These are phyloP conservation scores for Aspergillus sp. DNA, from an alignment of 2,329 filamentous ascomycete genomes.

Conservation along the genomic window DNA sequence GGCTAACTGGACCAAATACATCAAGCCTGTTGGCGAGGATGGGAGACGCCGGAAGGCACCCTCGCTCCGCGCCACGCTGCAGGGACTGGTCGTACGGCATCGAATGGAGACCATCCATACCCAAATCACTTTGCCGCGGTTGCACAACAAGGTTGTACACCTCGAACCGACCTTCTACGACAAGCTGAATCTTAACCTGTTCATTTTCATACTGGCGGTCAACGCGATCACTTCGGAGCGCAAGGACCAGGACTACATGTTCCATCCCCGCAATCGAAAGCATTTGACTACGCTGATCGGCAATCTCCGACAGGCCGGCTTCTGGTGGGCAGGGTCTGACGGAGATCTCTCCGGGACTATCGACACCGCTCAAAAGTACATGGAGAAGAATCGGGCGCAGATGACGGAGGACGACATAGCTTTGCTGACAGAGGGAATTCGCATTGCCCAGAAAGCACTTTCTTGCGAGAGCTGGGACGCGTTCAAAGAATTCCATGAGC, in stretches of 20 bases:
- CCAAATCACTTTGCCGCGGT: constrained; percentile 65
- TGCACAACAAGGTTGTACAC: constrained; percentile 69
- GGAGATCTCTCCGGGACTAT: constrained; percentile 64
- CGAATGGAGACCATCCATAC: constrained; percentile 66
- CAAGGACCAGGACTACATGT: constrained; percentile 82
- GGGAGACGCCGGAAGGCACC: constrained; percentile 48
- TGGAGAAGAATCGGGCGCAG: constrained; percentile 59
- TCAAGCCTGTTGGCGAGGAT: constrained; percentile 60
- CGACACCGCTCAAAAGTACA: constrained; percentile 66
- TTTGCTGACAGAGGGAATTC: constrained; percentile 65
- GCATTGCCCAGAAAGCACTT: constrained; percentile 60
- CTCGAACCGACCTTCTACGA: constrained; percentile 84
- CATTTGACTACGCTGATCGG: constrained; percentile 67
- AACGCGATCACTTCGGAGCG: constrained; percentile 89
- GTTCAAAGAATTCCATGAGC: constrained; percentile 70
- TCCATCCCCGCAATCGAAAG: constrained; percentile 71
- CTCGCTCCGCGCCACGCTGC: constrained; percentile 65
- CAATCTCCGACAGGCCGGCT: constrained; percentile 80
- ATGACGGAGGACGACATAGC: constrained; percentile 62
- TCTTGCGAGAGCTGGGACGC: constrained; percentile 63
- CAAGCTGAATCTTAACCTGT: constrained; percentile 77
- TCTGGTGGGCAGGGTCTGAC: constrained; percentile 80
- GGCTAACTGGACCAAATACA: constrained; percentile 71
- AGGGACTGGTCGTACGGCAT: constrained; percentile 80
- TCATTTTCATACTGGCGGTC: constrained; percentile 77